A percentile compares a stretch with the other conserved stretches of the same genome.
These are phyloP conservation scores for Gloeopeniophorella convolvens DNA, from an alignment of 768 basidiomycete genomes.

Conservation along the genomic window DNA sequence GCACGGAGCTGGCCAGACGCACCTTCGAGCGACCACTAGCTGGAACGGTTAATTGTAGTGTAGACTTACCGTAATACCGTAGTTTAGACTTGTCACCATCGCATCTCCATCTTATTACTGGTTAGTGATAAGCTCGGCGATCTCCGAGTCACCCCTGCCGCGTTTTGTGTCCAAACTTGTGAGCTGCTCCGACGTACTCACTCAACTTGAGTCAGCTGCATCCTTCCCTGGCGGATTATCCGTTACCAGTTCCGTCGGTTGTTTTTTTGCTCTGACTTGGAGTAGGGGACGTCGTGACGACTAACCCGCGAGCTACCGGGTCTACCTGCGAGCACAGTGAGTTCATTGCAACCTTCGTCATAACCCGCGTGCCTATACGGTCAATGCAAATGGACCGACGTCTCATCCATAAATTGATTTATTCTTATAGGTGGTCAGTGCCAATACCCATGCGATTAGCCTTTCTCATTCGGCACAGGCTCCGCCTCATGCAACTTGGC, in stretches of 20 bases:
- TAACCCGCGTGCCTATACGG: no score
- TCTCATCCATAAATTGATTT: not conserved
- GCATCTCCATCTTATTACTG: no score
- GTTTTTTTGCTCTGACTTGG: not conserved
- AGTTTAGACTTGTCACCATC: no score
- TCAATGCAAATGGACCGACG: not conserved
- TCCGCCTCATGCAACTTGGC: constrained; percentile 56
- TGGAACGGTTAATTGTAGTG: no score
- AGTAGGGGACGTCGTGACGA: no score
- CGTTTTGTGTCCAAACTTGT: no score
- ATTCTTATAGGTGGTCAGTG: constrained; percentile 1
- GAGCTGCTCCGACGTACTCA: no score
- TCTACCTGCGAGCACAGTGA: not conserved
- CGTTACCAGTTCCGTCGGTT: not conserved
- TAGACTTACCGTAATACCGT: no score
- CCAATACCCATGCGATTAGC: constrained; percentile 42
- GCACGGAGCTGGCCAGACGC: constrained; percentile 32
- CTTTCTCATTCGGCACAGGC: constrained; percentile 40
- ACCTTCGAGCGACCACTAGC: constrained; percentile 25
- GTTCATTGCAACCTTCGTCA: not conserved
- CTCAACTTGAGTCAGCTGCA: no score
- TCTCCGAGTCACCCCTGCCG: no score
- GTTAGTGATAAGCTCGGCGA: no score
- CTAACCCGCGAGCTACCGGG: not conserved
- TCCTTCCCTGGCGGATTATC: no score